These are phyloP conservation scores for Ceratobasidium sp. DNA, from an alignment of 1,284 basidiomycete species.

Conservation along the genomic window DNA sequence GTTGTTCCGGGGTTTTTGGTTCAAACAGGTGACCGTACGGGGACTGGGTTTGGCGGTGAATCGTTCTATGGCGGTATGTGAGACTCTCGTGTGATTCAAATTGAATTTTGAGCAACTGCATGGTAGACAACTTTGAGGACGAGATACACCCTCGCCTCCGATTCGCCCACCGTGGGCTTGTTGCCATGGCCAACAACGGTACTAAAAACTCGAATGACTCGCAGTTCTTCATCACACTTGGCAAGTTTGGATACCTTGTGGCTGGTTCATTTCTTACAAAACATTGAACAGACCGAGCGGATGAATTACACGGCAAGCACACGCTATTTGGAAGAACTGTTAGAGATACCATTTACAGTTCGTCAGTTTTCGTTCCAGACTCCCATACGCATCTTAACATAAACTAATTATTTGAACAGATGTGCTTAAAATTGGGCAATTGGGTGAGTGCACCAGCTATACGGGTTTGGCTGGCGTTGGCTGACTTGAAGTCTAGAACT, in stretches of 20 bases:
- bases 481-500: conserved; percentile 64
- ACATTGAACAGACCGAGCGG: conserved; percentile 72
- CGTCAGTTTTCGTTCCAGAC: conserved; percentile 51
- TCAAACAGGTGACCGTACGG: conserved; percentile 94
- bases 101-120: conserved; percentile 2
- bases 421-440: conserved; percentile 86
- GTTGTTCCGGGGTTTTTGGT: conserved; percentile 88
- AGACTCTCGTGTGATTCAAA: not conserved
- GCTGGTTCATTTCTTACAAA: conserved; percentile 14
- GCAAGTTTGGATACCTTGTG: conserved; percentile 54
- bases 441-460: conserved; percentile 60
- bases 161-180: conserved; percentile 83
- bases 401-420: conserved; percentile 57
- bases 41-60: conserved; percentile 89
- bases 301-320: conserved; percentile 87
- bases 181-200: conserved; percentile 94
- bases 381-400: not conserved
- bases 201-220: conserved; percentile 84
- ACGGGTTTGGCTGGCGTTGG: conserved; percentile 37
- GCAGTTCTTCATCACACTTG: conserved; percentile 90
- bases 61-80: conserved; percentile 84
- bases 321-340: conserved; percentile 83
- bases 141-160: conserved; percentile 91
- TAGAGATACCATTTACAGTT: conserved; percentile 87
- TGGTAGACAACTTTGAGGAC: conserved; percentile 83